Evolutionary conservation across 2,329 filamentous ascomycete genomes (phyloP).

Genomic region (Talaromyces verruculosus): DNA sequence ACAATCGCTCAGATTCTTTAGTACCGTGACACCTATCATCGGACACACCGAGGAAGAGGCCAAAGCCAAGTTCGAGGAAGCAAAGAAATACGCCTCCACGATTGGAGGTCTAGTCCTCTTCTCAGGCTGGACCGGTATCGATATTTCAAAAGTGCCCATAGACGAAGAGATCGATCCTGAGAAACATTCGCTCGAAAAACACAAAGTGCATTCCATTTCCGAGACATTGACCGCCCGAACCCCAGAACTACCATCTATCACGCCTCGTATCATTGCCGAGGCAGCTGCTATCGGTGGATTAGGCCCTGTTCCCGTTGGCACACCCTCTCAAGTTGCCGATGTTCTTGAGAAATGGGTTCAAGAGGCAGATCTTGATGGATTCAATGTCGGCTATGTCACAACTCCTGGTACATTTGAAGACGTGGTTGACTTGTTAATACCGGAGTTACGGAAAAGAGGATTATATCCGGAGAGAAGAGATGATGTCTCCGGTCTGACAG

Average conservation of each 20-base stretch:
- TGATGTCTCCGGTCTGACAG: constrained; percentile 39
- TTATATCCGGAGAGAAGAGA: constrained; percentile 2
- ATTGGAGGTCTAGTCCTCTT: constrained; percentile 58
- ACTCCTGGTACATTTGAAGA: constrained; percentile 56
- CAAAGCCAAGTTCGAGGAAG: constrained; percentile 51
- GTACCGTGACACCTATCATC: constrained; percentile 52
- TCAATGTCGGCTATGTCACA: constrained; percentile 50
- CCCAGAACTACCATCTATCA: constrained; percentile 50
- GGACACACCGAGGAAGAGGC: constrained; percentile 56
- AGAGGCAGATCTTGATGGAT: constrained; percentile 45
- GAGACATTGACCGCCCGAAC: constrained; percentile 53
- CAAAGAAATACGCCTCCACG: constrained; percentile 54
- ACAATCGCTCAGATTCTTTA: constrained; percentile 57
- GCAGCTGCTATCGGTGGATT: constrained; percentile 52
- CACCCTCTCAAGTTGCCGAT: constrained; percentile 48
- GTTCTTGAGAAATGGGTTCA: constrained; percentile 50
- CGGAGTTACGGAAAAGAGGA: constrained; percentile 42
- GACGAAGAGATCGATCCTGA: constrained; percentile 57
- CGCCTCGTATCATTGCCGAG: constrained; percentile 48
- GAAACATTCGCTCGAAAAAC: constrained; percentile 55
- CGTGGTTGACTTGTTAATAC: constrained; percentile 52
- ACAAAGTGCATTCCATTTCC: constrained; percentile 53
- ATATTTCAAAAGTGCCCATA: constrained; percentile 57
- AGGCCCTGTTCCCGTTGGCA: constrained; percentile 51
- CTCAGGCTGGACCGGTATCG: constrained; percentile 61